Conservation (phyloP, 306 rosid species). For the Cucumis sativus region DNA sequence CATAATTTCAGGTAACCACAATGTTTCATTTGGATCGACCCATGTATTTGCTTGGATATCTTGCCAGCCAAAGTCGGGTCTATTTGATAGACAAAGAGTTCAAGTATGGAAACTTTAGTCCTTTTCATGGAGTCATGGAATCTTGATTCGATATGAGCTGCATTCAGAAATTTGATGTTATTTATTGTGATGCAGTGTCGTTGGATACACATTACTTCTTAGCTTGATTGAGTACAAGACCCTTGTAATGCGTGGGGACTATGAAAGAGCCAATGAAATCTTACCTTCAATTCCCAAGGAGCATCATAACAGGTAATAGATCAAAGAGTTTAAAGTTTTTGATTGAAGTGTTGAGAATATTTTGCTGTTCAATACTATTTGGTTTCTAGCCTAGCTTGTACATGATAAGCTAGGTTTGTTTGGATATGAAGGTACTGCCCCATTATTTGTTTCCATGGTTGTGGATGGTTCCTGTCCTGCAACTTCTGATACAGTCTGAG, state of each 20-base stretch:
- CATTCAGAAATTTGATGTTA: background rate
- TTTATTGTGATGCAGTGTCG: constrained; percentile 44
- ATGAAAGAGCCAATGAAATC: constrained; percentile 83
- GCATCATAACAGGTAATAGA: constrained; percentile 77
- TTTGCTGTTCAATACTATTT: background rate
- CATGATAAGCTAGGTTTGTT: background rate
- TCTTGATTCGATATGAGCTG: constrained; percentile 8
- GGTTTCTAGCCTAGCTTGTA: background rate
- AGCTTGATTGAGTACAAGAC: constrained; percentile 98
- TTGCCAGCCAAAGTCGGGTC: constrained; percentile 89
- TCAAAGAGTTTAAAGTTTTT: constrained; percentile 7
- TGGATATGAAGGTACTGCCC: background rate
- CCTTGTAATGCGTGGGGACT: constrained; percentile 97
- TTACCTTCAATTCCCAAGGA: constrained; percentile 93
- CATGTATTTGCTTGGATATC: constrained; percentile 99
- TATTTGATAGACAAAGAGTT: constrained; percentile 96
- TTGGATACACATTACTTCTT: constrained; percentile 89
- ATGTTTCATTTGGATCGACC: constrained; percentile 99
- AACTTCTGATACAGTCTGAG: background rate
- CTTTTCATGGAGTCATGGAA: constrained; percentile 5
- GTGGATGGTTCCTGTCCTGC: background rate
- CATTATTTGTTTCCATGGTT: background rate
- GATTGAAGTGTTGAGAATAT: background rate
- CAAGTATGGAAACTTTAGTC: constrained; percentile 53
- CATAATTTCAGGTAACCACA: constrained; percentile 72